A percentile compares a stretch with the other conserved stretches of the same genome.
These are phyloP conservation scores for Penicillium atrosanguineum DNA, from an alignment of 495 filamentous ascomycete species.

Conservation along the genomic window DNA sequence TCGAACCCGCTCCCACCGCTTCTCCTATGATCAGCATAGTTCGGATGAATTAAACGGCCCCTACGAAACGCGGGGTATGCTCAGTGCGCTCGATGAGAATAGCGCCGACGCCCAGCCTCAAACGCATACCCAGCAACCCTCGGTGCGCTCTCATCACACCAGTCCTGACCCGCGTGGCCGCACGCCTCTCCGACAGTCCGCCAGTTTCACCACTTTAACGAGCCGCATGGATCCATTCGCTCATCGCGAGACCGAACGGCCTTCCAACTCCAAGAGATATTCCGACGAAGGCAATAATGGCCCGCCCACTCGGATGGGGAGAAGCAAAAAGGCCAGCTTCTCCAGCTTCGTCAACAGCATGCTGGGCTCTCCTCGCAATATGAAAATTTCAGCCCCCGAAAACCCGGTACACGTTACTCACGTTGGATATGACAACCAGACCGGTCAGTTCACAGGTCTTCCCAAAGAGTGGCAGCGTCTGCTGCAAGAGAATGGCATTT, in stretches of 20 bases:
- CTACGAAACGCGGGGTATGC: slow-evolving; percentile 66
- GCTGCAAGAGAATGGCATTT: slow-evolving; percentile 92
- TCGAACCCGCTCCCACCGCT: slow-evolving; percentile 39
- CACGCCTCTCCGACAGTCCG: slow-evolving; percentile 67
- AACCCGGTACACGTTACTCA: slow-evolving; percentile 98
- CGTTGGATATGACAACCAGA: slow-evolving; percentile 95
- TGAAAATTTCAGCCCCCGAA: slow-evolving; percentile 91
- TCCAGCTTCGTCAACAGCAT: slow-evolving; percentile 93
- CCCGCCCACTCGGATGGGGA: slow-evolving; percentile 54
- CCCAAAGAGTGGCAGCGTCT: slow-evolving; percentile 98
- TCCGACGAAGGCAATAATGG: slow-evolving; percentile 76
- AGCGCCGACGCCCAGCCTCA: slow-evolving; percentile 48
- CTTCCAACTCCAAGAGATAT: slow-evolving; percentile 68
- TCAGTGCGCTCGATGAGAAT: slow-evolving; percentile 61
- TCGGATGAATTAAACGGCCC: slow-evolving; percentile 71
- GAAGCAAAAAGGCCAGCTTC: slow-evolving; percentile 87
- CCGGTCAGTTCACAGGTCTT: slow-evolving; percentile 93
- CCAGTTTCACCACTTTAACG: slow-evolving; percentile 67
- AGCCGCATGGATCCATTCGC: slow-evolving; percentile 57
- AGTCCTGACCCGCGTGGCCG: slow-evolving; percentile 57
- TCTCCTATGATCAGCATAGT: slow-evolving; percentile 58
- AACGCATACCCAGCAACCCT: slow-evolving; percentile 38
- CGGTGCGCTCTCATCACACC: slow-evolving; percentile 55
- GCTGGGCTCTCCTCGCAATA: slow-evolving; percentile 77
- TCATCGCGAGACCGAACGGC: slow-evolving; percentile 35